phyloP scores from a whole-genome alignment of 106 monocot species.

The Dactylorhiza incarnata region DNA sequence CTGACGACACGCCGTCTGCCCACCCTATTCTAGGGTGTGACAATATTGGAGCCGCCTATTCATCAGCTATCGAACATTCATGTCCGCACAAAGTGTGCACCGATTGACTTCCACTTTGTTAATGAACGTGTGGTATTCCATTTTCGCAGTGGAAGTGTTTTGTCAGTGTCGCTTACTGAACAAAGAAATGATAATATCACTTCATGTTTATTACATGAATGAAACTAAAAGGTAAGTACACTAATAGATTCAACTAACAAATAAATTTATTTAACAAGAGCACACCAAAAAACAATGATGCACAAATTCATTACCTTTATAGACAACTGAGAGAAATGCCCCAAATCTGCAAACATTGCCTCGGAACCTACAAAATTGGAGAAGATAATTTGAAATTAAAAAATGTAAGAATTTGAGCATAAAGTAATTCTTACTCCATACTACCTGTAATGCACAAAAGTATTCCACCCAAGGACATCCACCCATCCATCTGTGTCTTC shows the following conservation, averaged over 20 bases:
- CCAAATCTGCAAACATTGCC: constrained; percentile 99
- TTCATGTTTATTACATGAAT: neutral
- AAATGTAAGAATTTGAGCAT: neutral
- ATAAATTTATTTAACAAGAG: constrained; percentile 4
- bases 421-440: neutral
- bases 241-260: neutral
- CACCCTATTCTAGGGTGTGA: too few species aligned
- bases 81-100: neutral
- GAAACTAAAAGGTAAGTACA: too few species aligned
- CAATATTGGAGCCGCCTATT: too few species aligned
- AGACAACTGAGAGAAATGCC: constrained; percentile 87
- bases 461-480: constrained; percentile 99
- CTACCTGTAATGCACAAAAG: constrained; percentile 90
- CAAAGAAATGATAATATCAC: neutral
- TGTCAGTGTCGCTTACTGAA: neutral
- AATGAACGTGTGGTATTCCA: neutral
- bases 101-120: neutral
- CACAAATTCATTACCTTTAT: constrained; percentile 53
- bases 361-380: constrained; percentile 57
- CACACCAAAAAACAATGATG: neutral
- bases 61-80: too few species aligned
- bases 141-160: neutral
- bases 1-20: too few species aligned
- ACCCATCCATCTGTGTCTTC: constrained; percentile 79
- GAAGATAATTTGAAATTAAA: constrained; percentile 1